A percentile compares a stretch with the other conserved stretches of the same genome.
Conservation (phyloP, 495 filamentous ascomycete genomes). For the Penicillium ucsense region DNA sequence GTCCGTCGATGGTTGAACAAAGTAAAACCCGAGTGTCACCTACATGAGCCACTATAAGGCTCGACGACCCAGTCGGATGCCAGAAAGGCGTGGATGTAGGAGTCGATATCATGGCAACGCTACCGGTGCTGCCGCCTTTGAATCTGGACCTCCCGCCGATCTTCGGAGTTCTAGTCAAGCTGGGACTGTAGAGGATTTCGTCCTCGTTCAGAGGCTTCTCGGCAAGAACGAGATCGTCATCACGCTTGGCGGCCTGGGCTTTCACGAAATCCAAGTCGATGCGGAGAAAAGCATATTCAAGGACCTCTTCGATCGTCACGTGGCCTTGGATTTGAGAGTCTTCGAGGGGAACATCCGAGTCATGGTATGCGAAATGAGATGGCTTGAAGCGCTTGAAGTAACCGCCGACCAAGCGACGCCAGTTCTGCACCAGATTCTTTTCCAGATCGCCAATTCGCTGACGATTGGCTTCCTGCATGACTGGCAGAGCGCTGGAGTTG, state of each 20-base stretch:
- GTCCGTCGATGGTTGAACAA: conserved; percentile 69
- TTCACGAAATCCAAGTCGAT: conserved; percentile 89
- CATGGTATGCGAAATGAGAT: conserved; percentile 43
- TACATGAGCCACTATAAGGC: conserved; percentile 79
- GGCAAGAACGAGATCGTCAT: conserved; percentile 56
- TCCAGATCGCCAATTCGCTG: conserved; percentile 45
- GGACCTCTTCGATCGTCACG: conserved; percentile 39
- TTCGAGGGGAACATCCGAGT: conserved; percentile 8
- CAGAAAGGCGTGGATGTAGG: conserved; percentile 88
- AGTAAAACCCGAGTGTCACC: conserved; percentile 88
- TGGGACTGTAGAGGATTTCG: conserved; percentile 62
- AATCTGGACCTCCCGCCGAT: conserved; percentile 70
- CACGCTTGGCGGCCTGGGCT: conserved; percentile 66
- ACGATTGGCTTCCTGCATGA: conserved; percentile 31
- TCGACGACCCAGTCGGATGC: conserved; percentile 77
- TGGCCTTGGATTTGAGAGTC: conserved; percentile 2
- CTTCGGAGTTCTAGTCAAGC: conserved; percentile 40
- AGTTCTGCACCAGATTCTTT: conserved; percentile 57
- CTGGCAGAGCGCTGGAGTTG: conserved; percentile 18
- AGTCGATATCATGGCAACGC: conserved; percentile 80
- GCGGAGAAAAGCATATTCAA: conserved; percentile 85
- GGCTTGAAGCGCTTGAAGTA: conserved; percentile 90
- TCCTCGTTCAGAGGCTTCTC: conserved; percentile 71
- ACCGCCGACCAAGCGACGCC: conserved; percentile 78
- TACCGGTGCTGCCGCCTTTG: conserved; percentile 85